Evolutionary conservation across 1,139 yeast species (phyloP).

Genomic region (Scheffersomyces segobiensis): DNA sequence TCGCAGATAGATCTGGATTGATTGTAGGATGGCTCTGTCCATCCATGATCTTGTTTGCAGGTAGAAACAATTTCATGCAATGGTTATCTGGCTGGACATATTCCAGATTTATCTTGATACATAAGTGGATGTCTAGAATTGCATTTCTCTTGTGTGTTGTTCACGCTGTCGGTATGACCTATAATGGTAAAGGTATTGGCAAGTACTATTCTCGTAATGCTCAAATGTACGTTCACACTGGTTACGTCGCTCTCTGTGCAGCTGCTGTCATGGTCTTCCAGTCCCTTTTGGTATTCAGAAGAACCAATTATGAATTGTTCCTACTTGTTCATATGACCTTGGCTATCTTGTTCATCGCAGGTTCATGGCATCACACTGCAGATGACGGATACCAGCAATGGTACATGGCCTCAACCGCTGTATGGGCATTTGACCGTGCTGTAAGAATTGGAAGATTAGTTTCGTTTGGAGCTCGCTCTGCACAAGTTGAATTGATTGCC

Average conservation of each 20-base stretch:
- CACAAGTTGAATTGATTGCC: slow-evolving; percentile 48
- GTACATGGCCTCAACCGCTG: slow-evolving; percentile 53
- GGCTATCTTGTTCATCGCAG: slow-evolving; percentile 56
- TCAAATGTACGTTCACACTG: slow-evolving; percentile 50
- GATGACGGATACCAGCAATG: slow-evolving; percentile 46
- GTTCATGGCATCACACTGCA: slow-evolving; percentile 60
- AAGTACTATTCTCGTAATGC: slow-evolving; percentile 38
- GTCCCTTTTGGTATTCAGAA: slow-evolving; percentile 56
- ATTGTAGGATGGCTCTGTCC: slow-evolving; percentile 52
- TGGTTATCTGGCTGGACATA: slow-evolving; percentile 67
- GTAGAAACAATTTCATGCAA: slow-evolving; percentile 66
- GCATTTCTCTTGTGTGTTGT: slow-evolving; percentile 33
- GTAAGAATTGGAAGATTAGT: slow-evolving; percentile 51
- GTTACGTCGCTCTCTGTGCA: slow-evolving; percentile 48
- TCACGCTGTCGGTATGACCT: slow-evolving; percentile 54
- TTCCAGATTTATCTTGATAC: slow-evolving; percentile 60
- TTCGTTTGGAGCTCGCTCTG: slow-evolving; percentile 50
- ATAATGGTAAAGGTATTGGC: slow-evolving; percentile 33
- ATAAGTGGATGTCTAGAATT: slow-evolving; percentile 64
- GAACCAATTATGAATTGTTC: slow-evolving; percentile 63
- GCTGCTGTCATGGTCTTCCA: slow-evolving; percentile 43
- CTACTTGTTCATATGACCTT: slow-evolving; percentile 56
- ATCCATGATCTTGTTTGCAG: slow-evolving; percentile 54
- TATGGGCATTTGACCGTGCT: slow-evolving; percentile 65
- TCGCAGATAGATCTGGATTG: slow-evolving; percentile 64